Conservation (phyloP, 768 basidiomycete species). For the Fibroporia radiculosa region DNA sequence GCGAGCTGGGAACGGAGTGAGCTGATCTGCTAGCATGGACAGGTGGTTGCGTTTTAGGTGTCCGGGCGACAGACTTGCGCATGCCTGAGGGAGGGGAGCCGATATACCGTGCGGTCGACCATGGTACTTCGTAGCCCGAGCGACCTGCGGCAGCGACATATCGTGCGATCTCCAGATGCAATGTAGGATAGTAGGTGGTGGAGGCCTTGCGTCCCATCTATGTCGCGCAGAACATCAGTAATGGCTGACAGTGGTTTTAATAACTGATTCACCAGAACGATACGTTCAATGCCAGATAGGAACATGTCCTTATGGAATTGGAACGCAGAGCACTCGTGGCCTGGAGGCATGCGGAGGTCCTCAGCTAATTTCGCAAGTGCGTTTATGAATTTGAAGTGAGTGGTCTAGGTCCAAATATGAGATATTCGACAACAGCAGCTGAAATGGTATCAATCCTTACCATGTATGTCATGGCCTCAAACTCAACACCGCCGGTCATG, state of each 20-base stretch:
- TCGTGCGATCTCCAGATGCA: conserved; percentile 89
- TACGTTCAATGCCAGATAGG: conserved; percentile 85
- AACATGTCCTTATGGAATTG: conserved; percentile 84
- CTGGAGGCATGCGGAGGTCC: conserved; percentile 55
- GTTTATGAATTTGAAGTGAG: conserved; percentile 83
- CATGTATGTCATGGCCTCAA: conserved; percentile 93
- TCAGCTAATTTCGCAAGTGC: conserved; percentile 60
- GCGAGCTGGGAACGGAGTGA: conserved; percentile 5
- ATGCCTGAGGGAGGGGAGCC: conserved; percentile 66
- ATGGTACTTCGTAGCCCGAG: conserved; percentile 74
- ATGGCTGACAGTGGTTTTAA: not conserved
- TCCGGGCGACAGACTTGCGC: conserved; percentile 29
- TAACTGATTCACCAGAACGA: conserved; percentile 72
- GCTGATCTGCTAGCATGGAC: conserved; percentile 4
- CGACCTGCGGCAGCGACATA: conserved; percentile 65
- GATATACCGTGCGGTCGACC: conserved; percentile 70
- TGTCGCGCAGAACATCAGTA: not conserved
- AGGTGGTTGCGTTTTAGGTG: conserved; percentile 1
- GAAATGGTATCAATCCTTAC: conserved; percentile 41
- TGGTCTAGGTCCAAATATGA: conserved; percentile 46
- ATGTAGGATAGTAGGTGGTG: conserved; percentile 84
- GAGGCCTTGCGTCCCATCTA: conserved; percentile 96
- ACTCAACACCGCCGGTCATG: conserved; percentile 98
- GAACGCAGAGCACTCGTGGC: conserved; percentile 69
- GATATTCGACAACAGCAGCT: not conserved